Percentiles rank a stretch among this genome's conserved stretches.
Conservation (phyloP, 805 yeast genomes). For the Brettanomyces sp. region DNA sequence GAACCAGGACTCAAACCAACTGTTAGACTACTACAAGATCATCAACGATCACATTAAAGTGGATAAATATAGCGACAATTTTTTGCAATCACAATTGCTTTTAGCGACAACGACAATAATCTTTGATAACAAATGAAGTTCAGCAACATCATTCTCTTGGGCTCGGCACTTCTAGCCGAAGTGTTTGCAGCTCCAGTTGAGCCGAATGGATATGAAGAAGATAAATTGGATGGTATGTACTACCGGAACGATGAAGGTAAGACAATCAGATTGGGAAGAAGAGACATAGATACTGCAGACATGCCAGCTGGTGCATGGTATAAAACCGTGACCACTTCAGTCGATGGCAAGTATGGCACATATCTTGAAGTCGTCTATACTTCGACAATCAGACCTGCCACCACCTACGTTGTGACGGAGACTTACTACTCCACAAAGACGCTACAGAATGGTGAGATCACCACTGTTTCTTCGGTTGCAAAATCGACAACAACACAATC, state of each 20-base stretch:
- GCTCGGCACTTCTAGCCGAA: not conserved
- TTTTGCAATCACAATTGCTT: too few species aligned
- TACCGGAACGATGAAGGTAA: too few species aligned
- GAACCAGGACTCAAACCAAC: too few species aligned
- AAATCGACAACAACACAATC: constrained; percentile 1
- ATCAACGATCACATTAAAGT: too few species aligned
- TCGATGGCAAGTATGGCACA: constrained; percentile 12
- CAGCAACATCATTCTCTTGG: not conserved
- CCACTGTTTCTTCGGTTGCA: constrained; percentile 4
- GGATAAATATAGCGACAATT: too few species aligned
- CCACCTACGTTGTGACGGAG: constrained; percentile 10
- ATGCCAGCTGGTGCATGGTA: constrained; percentile 8
- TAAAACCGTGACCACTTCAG: constrained; percentile 12
- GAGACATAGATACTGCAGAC: not conserved
- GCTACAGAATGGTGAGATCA: not conserved
- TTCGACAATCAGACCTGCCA: constrained; percentile 16
- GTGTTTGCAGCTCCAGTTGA: not conserved
- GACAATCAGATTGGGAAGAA: not conserved
- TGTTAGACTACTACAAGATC: too few species aligned
- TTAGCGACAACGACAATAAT: too few species aligned
- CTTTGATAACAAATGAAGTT: not conserved
- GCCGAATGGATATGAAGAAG: not conserved
- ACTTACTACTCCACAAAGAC: constrained; percentile 1
- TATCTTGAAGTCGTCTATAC: constrained; percentile 19
- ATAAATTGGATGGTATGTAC: not conserved